Conservation (phyloP, 177 flowering plant genomes). For the Vitis hybrid region DNA sequence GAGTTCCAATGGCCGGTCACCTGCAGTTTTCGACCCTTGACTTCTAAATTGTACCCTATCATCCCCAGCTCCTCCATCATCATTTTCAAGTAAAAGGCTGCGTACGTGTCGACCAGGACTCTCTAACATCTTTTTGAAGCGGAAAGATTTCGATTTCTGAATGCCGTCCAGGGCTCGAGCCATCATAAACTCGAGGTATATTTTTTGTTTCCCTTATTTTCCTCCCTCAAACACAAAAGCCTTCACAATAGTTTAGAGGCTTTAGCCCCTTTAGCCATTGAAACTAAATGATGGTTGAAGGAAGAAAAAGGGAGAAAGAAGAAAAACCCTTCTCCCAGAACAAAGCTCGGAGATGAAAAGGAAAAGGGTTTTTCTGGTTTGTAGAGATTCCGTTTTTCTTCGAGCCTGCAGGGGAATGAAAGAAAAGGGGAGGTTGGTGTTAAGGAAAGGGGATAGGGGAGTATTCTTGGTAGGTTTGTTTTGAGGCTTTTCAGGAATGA, state of each 20-base stretch:
- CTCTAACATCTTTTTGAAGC: constrained; percentile 38
- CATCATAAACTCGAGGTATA: constrained; percentile 26
- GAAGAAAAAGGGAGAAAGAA: constrained; percentile 1
- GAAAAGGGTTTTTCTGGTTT: not conserved
- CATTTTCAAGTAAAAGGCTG: constrained; percentile 27
- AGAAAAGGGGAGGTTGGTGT: constrained; percentile 3
- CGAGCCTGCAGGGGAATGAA: constrained; percentile 15
- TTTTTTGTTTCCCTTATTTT: not conserved
- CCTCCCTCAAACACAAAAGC: not conserved
- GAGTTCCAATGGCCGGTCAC: constrained; percentile 16
- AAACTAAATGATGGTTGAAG: not conserved
- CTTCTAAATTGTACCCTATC: constrained; percentile 22
- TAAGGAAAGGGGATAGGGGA: not conserved
- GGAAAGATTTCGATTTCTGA: constrained; percentile 35
- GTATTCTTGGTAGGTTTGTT: not conserved
- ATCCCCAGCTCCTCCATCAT: constrained; percentile 13
- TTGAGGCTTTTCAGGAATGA: constrained; percentile 7
- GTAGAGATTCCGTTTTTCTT: constrained; percentile 14
- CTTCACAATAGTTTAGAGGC: too few relatives aligned
- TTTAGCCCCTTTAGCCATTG: not conserved
- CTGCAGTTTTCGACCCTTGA: constrained; percentile 11
- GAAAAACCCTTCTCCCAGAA: constrained; percentile 8
- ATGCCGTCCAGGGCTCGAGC: constrained; percentile 36
- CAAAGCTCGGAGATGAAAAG: not conserved
- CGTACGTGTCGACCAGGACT: constrained; percentile 30